phyloP scores from a whole-genome alignment of 192 early-diverging fungal species.

The Gonapodya prolifera region DNA sequence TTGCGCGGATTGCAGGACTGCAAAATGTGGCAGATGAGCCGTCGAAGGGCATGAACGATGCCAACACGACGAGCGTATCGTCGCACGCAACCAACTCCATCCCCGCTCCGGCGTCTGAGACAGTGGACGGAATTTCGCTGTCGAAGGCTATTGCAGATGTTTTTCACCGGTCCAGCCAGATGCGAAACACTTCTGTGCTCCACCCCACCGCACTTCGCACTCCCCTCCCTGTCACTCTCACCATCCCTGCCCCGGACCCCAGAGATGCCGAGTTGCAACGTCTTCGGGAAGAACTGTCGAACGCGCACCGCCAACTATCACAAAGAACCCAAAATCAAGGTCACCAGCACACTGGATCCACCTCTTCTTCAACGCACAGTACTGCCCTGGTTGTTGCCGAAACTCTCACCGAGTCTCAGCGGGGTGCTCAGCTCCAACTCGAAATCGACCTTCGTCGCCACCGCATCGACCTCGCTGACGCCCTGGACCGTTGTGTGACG shows the following conservation, averaged over 20 bases:
- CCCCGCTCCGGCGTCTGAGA: background rate
- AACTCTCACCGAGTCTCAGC: background rate
- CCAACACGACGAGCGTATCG: background rate
- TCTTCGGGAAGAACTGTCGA: background rate
- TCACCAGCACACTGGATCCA: background rate
- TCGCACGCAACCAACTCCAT: background rate
- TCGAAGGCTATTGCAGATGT: background rate
- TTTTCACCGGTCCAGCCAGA: background rate
- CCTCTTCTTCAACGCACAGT: background rate
- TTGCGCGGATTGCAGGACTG: background rate
- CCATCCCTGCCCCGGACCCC: background rate
- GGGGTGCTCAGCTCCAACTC: background rate
- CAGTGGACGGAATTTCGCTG: background rate
- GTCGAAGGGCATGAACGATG: background rate
- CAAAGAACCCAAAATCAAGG: background rate
- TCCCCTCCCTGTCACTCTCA: background rate
- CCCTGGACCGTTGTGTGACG: background rate
- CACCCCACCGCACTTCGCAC: background rate
- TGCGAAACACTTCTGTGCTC: background rate
- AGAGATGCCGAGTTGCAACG: background rate
- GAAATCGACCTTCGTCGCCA: background rate
- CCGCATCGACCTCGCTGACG: background rate
- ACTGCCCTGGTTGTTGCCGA: no score
- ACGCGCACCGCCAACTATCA: background rate
- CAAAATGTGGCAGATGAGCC: background rate